Base-by-base conservation (phyloP, 2,329 filamentous ascomycete genomes). In the Xylaria sp. region DNA sequence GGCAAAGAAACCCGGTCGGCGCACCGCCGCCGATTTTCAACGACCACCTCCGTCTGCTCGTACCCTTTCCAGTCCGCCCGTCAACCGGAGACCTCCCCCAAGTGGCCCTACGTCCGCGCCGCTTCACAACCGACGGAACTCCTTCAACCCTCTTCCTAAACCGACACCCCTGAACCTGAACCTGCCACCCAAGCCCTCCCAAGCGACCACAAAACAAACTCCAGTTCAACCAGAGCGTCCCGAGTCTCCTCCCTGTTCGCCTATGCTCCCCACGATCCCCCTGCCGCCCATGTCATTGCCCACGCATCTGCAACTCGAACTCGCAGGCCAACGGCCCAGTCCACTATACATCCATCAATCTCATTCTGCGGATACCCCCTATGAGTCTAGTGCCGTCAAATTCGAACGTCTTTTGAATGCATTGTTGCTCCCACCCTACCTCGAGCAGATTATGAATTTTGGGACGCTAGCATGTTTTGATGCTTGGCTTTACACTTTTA, bases 401-500 rank as follows among this genome's bases (percentile, higher is more conserved):
- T 91, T 98, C 63, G 92, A 98, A 75, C 88, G 96, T 40, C 82
- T 99, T 12, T 85, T 92, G 67, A 98, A 98, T 74, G 96, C 97
- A 64, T 78, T 99, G 5, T 81, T 93, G 25, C 80, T 99, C 3
- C 93, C 94, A 0, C 85, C 87, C 0, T 91, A 90, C 64, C 83
- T 99, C 4, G 95, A 99, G 78, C 86, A 90, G 47, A 90, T 94
- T 0, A 84, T 99, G 5, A 87, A 89, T 63, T 98, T 99, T 77
- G 95, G 95, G 6, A 89, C 92, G 0, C 78, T 98, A 35, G 94
- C 94, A 6, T 99, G 95, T 77, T 82, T 99, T 5, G 95, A 99
- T 75, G 91, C 94, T 1, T 99, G 94, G 93, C 85, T 99, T 1
- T 95, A 97, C 78, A 96, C 92, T 0, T 96, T 99, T 71, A 99